phyloP scores from a whole-genome alignment of 805 yeast species.

The Metschnikowia noctiluminum region DNA sequence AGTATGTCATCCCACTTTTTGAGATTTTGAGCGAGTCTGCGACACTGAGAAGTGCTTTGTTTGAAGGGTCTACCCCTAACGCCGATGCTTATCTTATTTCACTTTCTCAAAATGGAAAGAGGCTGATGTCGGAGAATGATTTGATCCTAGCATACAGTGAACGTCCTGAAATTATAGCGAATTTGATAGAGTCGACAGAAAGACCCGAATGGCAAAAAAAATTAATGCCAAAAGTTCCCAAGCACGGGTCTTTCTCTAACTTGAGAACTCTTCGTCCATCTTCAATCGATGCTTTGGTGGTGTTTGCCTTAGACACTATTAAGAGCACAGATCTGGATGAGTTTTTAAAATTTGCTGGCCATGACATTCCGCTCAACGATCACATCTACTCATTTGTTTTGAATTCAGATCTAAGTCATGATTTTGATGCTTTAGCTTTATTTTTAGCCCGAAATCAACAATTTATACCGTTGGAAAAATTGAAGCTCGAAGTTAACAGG shows the following conservation, averaged over 20 bases:
- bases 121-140: constrained; percentile 21
- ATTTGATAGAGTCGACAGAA: constrained; percentile 14
- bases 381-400: constrained; percentile 15
- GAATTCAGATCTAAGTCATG: constrained; percentile 4
- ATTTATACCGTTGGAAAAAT: constrained; percentile 20
- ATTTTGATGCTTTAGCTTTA: constrained; percentile 14
- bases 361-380: constrained; percentile 6
- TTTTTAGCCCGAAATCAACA: constrained; percentile 5
- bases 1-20: constrained; percentile 4
- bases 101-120: constrained; percentile 24
- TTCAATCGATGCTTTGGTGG: background rate
- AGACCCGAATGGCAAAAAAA: constrained; percentile 10
- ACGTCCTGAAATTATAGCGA: constrained; percentile 18
- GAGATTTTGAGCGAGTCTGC: constrained; percentile 1
- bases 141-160: constrained; percentile 20
- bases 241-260: background rate
- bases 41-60: background rate
- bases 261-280: background rate
- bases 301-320: constrained; percentile 17
- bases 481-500: constrained; percentile 20
- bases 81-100: constrained; percentile 29
- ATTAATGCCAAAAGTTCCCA: constrained; percentile 11
- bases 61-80: constrained; percentile 16
- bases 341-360: constrained; percentile 14
- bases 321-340: constrained; percentile 6